These are phyloP conservation scores for Aspergillus aculeatinus DNA, from an alignment of 2,329 filamentous ascomycete species.

Conservation along the genomic window DNA sequence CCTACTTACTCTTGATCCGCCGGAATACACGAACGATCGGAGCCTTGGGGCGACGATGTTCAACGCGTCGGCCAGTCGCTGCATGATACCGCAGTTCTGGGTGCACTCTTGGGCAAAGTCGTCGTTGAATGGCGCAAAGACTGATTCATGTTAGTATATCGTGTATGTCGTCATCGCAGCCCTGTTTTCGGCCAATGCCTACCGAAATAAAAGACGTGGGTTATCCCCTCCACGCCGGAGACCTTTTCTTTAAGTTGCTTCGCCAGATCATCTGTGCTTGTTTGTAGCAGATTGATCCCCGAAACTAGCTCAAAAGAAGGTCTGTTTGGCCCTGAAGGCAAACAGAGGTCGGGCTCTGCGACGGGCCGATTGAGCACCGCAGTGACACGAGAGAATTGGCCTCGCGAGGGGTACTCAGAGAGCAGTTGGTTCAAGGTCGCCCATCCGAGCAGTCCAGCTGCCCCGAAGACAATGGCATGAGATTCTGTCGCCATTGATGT, in stretches of 20 bases:
- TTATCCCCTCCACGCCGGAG: constrained; percentile 35
- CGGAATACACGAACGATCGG: constrained; percentile 22
- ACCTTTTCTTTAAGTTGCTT: constrained; percentile 37
- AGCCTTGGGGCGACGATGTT: too few species aligned
- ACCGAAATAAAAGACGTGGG: constrained; percentile 45
- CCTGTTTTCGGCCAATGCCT: not conserved
- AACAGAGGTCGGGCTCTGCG: too few species aligned
- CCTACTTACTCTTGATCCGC: constrained; percentile 25
- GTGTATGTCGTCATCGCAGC: not conserved
- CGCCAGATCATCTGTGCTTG: constrained; percentile 7
- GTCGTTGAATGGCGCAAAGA: constrained; percentile 22
- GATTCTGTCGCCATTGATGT: constrained; percentile 9
- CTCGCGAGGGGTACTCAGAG: constrained; percentile 31
- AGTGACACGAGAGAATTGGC: constrained; percentile 39
- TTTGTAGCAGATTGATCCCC: constrained; percentile 19
- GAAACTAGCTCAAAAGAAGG: constrained; percentile 36
- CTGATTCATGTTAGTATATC: constrained; percentile 4
- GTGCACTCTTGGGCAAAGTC: constrained; percentile 13
- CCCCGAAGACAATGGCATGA: constrained; percentile 45
- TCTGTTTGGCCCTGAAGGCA: constrained; percentile 10
- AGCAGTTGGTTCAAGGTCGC: constrained; percentile 43
- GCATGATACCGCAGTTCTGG: too few species aligned
- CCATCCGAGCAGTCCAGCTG: constrained; percentile 44
- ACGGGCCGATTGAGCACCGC: constrained; percentile 42
- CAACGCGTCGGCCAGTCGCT: too few species aligned